These are phyloP conservation scores for Candida anglica DNA, from an alignment of 805 yeast species.

Conservation along the genomic window DNA sequence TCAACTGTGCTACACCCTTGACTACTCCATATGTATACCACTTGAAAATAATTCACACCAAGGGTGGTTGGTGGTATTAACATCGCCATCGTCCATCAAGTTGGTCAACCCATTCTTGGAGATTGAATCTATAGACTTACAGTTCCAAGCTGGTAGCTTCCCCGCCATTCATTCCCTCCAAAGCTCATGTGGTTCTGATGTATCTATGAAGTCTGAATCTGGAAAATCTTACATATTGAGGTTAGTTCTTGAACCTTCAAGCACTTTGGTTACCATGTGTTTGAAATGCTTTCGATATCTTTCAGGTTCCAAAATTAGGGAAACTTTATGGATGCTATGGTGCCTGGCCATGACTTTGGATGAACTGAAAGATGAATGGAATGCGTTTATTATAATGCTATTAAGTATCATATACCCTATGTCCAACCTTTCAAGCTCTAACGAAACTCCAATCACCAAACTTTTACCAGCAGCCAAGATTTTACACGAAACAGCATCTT, in stretches of 20 bases:
- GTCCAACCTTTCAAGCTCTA: conserved; percentile 12
- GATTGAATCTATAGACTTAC: conserved; percentile 29
- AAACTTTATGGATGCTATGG: conserved; percentile 63
- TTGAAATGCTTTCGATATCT: conserved; percentile 49
- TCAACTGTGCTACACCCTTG: conserved; percentile 24
- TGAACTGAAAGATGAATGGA: conserved; percentile 52
- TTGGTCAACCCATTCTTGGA: conserved; percentile 59
- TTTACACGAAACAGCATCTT: conserved; percentile 19
- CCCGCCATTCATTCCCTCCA: conserved; percentile 18
- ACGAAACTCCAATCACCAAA: conserved; percentile 24
- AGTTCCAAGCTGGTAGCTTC: conserved; percentile 13
- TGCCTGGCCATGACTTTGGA: conserved; percentile 47
- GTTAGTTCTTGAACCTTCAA: conserved; percentile 43
- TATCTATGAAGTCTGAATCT: conserved; percentile 19
- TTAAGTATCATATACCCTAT: conserved; percentile 38
- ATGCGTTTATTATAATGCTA: conserved; percentile 49
- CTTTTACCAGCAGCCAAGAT: conserved; percentile 27
- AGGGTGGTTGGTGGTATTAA: conserved; percentile 45
- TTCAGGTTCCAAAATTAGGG: conserved; percentile 55
- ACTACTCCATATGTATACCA: conserved; percentile 35
- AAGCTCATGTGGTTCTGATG: conserved; percentile 23
- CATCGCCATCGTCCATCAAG: conserved; percentile 27
- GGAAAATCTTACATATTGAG: conserved; percentile 22
- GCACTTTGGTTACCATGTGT: conserved; percentile 39
- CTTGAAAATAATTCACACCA: conserved; percentile 29